Evolutionary conservation across 176 grass and related monocot species (phyloP).

Genomic region (Oryza officinalis): DNA sequence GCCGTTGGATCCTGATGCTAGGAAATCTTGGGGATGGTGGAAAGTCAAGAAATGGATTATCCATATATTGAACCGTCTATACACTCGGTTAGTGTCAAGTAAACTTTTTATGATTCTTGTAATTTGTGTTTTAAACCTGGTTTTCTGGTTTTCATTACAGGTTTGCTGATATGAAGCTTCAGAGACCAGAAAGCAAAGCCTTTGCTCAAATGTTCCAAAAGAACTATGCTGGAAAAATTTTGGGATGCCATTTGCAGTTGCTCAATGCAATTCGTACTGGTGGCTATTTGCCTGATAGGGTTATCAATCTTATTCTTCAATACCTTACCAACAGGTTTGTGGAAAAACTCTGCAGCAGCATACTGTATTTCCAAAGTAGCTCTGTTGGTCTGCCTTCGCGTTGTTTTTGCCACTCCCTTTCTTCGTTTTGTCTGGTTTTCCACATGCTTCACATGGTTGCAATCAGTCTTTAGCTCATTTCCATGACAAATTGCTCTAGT

Average conservation of each 20-base stretch:
- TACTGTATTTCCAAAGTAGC: conserved; percentile 7
- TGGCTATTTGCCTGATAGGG: conserved; percentile 83
- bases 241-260: conserved; percentile 78
- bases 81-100: conserved; percentile 53
- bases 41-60: conserved; percentile 85
- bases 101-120: conserved; percentile 30
- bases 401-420: not conserved
- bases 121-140: conserved; percentile 26
- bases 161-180: conserved; percentile 85
- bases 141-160: conserved; percentile 35
- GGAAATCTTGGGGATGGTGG: conserved; percentile 89
- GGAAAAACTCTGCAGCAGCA: not conserved
- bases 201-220: conserved; percentile 95
- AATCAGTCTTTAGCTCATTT: not conserved
- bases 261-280: conserved; percentile 81
- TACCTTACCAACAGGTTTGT: conserved; percentile 81
- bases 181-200: conserved; percentile 78
- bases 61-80: conserved; percentile 78
- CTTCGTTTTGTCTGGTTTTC: not conserved
- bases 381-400: not conserved
- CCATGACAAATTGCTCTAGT: conserved; percentile 1
- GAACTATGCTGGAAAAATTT: conserved; percentile 78
- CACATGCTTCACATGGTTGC: not conserved
- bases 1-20: conserved; percentile 56
- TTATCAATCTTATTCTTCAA: conserved; percentile 88